Evolutionary conservation across 108 stramenopile species (phyloP), one percentile per base, ranked within the genome.

Genomic region (Fragilariopsis cylindrus): DNA sequence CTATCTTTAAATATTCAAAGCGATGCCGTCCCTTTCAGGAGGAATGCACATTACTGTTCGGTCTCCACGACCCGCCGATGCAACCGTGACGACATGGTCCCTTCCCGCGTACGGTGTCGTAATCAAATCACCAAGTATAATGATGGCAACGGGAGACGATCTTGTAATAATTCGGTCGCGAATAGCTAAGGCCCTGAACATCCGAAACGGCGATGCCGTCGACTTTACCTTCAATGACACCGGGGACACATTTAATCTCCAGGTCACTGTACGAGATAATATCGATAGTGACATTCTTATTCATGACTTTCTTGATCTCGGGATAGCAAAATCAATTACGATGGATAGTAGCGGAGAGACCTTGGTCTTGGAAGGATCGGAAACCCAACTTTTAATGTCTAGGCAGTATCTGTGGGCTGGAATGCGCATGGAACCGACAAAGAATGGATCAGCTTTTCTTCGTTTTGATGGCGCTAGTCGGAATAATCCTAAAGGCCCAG

Each of bases 181-280:
- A 12, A 44, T 49, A 30, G 30, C 30, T 30, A 30, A 30, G 30
- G 30, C 30, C 30, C 30, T 30, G 30, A 30, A 30, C 30, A 84
- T 87, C 40, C 69, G 87, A 4, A 84, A 82, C 46, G 86, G 83
- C 1, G 83, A 87, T 77, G 82, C 82, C 60, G 84, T 80, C 15
- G 86, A 87, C 40, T 74, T 77, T 11, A 85, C 83, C 1, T 30
- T 30, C 30, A 30, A 30, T 30, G 30, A 30, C 30, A 30, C 30
- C 30, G 73, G 73, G 45, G 73, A 74, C 44, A 49, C 45, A 13
- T 6, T 74, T 41, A 30, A 46, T 19, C 9, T 68, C 13, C 47
- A 30, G n/a, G 73, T 74, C 65, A 56, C 49, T 46, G 30, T 74
- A 18, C 7, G 6, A 16, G 73, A 74, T 46, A 74, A 74, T 7